Base-by-base conservation (phyloP, 805 yeast species). In the Priceomyces medius region DNA sequence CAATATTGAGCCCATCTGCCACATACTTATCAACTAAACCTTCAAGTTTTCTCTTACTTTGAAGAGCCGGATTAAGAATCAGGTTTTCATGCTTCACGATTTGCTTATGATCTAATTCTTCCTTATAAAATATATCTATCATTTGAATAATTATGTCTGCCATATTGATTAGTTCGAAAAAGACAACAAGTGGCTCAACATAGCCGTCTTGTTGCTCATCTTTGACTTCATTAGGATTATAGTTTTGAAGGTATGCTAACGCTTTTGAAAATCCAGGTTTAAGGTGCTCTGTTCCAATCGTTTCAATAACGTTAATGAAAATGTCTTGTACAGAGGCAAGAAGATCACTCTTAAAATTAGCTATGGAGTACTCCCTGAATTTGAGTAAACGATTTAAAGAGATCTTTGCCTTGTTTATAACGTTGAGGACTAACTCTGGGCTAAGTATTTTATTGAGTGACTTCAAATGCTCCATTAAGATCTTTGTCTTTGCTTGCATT, bases 141-240 rank as follows among this genome's bases (percentile, higher is more conserved):
- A 91, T 88, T 58, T 91, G 97, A 53, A 88, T 83, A 17, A 93
- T 87, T 43, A 91, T 68, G 60, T 91, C 99, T 3, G 97, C 97
- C 45, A 88, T 82, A 52, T 90, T 93, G 26, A 93, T 93, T 42
- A 93, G 73, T 57, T 91, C 97, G 13, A 95, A 85, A 53, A 93
- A 91, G 34, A 86, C 79, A 0, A 84, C 84, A 40, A 91, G 70
- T 0, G 98, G 98, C 47, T 85, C 95, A n/a, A 86, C 83, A 6
- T 75, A 71, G 18, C 66, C 55, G 18, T 56, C 63, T 17, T 52
- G 38, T 27, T 44, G 44, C 12, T 37, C 28, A 5, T 20, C 13
- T 39, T 39, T 45, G 7, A 49, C 35, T 12, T 64, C 65, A 23
- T 66, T 60, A 0, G 96, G 91, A 45, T 85, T 81, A 53, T 89